Conservation (phyloP, 2,329 filamentous ascomycete genomes). For the Calonectria crousiana region DNA sequence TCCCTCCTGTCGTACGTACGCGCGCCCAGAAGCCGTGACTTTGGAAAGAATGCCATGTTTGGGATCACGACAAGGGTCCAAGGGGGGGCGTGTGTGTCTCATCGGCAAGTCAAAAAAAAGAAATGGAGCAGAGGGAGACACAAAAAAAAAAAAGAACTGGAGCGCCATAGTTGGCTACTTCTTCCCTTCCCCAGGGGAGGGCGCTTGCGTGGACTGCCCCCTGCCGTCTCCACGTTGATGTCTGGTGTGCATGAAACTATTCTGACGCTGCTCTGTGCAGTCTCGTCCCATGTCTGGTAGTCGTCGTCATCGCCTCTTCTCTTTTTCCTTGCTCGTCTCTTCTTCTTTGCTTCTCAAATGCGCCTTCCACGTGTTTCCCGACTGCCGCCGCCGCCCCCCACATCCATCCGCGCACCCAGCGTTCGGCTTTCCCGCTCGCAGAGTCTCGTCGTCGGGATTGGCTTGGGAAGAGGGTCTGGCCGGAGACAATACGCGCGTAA, state of each 20-base stretch:
- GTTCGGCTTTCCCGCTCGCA: background rate
- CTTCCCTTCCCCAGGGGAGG: background rate
- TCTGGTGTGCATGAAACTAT: constrained; percentile 18
- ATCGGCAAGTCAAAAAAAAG: background rate
- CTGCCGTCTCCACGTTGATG: background rate
- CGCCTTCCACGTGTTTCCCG: background rate
- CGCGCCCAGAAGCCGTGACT: background rate
- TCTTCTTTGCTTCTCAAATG: background rate
- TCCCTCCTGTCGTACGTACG: background rate
- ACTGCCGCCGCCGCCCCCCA: background rate
- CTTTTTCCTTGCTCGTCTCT: background rate
- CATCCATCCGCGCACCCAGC: background rate
- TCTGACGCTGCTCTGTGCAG: constrained; percentile 2
- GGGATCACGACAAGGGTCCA: background rate
- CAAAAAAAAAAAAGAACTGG: background rate
- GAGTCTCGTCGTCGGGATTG: background rate
- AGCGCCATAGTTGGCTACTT: background rate
- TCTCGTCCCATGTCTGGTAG: constrained; percentile 11
- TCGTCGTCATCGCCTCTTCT: background rate
- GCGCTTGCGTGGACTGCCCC: constrained; percentile 7
- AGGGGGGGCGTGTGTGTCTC: background rate
- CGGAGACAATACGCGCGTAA: constrained; percentile 1
- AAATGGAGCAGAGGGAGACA: background rate
- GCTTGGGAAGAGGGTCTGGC: background rate
- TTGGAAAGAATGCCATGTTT: background rate